Evolutionary conservation across 805 yeast species (phyloP).

Genomic region (Zygosaccharomyces pseudorouxii): DNA sequence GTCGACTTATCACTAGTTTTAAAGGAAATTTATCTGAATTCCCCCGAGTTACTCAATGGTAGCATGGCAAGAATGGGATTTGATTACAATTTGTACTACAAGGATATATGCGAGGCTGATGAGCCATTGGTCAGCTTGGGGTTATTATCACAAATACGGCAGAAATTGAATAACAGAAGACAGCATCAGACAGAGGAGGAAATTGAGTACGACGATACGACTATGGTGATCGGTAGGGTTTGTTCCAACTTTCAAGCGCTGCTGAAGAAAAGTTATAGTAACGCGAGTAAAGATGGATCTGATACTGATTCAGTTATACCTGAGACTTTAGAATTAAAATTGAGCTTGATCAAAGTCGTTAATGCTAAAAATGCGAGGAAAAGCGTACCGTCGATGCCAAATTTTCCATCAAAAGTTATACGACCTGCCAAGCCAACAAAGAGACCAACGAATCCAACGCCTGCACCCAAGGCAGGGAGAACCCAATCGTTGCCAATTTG

Average conservation of each 20-base stretch:
- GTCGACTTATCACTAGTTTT: constrained; percentile 25
- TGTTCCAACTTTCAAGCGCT: constrained; percentile 35
- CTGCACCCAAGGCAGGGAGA: constrained; percentile 45
- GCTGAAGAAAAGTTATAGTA: constrained; percentile 28
- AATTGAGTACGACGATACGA: constrained; percentile 20
- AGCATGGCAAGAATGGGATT: constrained; percentile 13
- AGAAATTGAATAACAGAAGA: constrained; percentile 12
- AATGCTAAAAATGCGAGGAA: constrained; percentile 11
- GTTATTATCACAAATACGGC: constrained; percentile 31
- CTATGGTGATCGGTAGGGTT: constrained; percentile 34
- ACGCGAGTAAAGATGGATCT: constrained; percentile 14
- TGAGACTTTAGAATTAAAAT: constrained; percentile 34
- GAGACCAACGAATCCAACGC: constrained; percentile 40
- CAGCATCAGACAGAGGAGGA: constrained; percentile 18
- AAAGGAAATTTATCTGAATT: constrained; percentile 30
- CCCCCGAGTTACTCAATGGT: constrained; percentile 33
- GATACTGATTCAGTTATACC: constrained; percentile 5
- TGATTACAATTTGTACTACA: constrained; percentile 35
- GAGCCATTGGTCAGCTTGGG: constrained; percentile 37
- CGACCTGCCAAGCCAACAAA: constrained; percentile 16
- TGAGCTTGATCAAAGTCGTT: constrained; percentile 30
- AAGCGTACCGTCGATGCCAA: constrained; percentile 7
- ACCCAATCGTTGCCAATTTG: constrained; percentile 43
- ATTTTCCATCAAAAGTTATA: constrained; percentile 8
- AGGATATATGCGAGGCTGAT: constrained; percentile 33